Conservation (phyloP, 2,329 filamentous ascomycete species). For the Aspergillus alliaceus region DNA sequence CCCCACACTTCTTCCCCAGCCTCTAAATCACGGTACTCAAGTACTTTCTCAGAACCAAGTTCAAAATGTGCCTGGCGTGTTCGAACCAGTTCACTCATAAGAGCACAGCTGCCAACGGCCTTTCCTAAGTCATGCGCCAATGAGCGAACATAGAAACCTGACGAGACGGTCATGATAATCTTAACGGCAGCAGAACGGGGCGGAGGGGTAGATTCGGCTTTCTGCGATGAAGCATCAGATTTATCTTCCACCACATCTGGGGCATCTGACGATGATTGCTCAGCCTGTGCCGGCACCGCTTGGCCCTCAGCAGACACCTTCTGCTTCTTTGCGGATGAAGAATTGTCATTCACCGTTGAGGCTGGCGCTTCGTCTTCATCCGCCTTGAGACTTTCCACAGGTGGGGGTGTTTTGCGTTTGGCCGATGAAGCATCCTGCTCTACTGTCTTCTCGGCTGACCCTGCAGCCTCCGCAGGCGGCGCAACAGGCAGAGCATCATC, state of each 20-base stretch:
- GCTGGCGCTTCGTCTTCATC: constrained; percentile 16
- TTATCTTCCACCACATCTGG: constrained; percentile 5
- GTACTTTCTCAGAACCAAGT: constrained; percentile 66
- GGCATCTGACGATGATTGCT: constrained; percentile 8
- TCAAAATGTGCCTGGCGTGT: constrained; percentile 79
- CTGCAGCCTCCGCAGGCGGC: constrained; percentile 25
- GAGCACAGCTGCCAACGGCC: constrained; percentile 74
- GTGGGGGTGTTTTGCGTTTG: constrained; percentile 39
- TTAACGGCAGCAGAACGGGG: constrained; percentile 67
- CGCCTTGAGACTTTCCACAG: constrained; percentile 20
- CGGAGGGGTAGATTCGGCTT: constrained; percentile 1
- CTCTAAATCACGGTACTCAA: constrained; percentile 75
- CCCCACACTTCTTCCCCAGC: constrained; percentile 81
- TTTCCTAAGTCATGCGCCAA: constrained; percentile 88
- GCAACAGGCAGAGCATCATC: constrained; percentile 27
- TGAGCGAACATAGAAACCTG: constrained; percentile 94
- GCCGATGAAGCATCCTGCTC: constrained; percentile 17
- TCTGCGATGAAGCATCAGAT: neutral
- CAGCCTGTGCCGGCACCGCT: constrained; percentile 17
- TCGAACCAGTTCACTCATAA: constrained; percentile 83
- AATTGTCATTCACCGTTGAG: constrained; percentile 1
- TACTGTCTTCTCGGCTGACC: constrained; percentile 2
- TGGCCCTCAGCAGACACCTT: constrained; percentile 30
- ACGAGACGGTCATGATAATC: constrained; percentile 88
- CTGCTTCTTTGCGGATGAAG: constrained; percentile 27